These are phyloP conservation scores for Psidium friedrichsthalianum DNA, from an alignment of 345 rosid species.

Conservation along the genomic window DNA sequence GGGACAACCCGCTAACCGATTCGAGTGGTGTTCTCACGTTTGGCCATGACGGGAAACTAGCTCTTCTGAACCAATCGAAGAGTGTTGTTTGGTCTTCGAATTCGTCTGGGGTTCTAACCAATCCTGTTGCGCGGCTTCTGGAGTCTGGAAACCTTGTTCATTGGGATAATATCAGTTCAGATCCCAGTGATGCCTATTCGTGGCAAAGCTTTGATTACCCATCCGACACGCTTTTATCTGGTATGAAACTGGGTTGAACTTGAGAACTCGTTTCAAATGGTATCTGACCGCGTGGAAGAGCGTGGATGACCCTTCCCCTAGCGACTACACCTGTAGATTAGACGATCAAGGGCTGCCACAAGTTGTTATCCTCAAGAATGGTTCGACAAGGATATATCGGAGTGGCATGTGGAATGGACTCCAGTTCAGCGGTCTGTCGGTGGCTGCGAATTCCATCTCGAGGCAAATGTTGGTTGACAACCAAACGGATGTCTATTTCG, in stretches of 20 bases:
- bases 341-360: slow-evolving; percentile 20
- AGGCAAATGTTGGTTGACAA: slow-evolving; percentile 4
- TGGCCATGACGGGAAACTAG: slow-evolving; percentile 1
- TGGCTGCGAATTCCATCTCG: slow-evolving; percentile 2
- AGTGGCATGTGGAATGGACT: slow-evolving; percentile 35
- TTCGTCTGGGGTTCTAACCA: background rate
- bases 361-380: background rate
- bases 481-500: slow-evolving; percentile 8
- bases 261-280: background rate
- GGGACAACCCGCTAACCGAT: slow-evolving; percentile 15
- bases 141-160: slow-evolving; percentile 39
- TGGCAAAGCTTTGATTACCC: slow-evolving; percentile 55
- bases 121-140: slow-evolving; percentile 21
- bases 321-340: slow-evolving; percentile 6
- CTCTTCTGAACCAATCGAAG: slow-evolving; percentile 6
- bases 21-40: slow-evolving; percentile 10
- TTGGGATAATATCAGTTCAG: background rate
- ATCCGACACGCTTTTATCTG: slow-evolving; percentile 21
- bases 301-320: slow-evolving; percentile 22
- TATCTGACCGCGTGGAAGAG: slow-evolving; percentile 23
- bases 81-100: slow-evolving; percentile 24
- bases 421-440: slow-evolving; percentile 16
- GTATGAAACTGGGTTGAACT: slow-evolving; percentile 30
- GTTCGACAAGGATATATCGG: background rate
- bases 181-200: background rate